Base-by-base conservation (phyloP, 2,329 filamentous ascomycete genomes). In the Botryotinia convoluta region DNA sequence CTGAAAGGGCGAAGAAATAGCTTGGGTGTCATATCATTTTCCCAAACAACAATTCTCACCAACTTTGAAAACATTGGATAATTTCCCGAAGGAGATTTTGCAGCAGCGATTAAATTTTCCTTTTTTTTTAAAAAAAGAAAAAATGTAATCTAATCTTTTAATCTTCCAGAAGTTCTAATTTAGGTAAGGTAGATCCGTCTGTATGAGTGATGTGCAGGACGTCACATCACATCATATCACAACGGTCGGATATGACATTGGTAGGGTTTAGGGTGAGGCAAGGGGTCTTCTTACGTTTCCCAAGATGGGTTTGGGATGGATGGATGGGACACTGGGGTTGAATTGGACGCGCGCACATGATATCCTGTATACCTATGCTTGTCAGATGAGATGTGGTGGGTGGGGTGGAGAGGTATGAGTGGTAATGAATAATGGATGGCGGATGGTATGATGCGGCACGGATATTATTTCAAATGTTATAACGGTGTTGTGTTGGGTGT, bases 201-300 rank as follows among this genome's bases (percentile, higher is more conserved):
- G 26, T 51, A 32, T 51, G 45, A 67, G 63, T 51, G 63, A 67
- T 67, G 32, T 51, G 45, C 63, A 67, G 32, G 26, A 51, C 32
- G 32, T 67, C 45, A 51, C 63, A 51, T 65, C 44, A 35, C 42
- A 51, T 51, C 44, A 37, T 48, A 32, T 35, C 42, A 48, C 62
- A 67, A 67, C 63, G 44, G 63, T 51, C 44, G 63, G 63, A 67
- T 14, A 51, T 67, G 44, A n/a, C 44, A 67, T 67, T 67, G 63
- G 63, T 65, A 65, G 22, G 63, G 63, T 65, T 65, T 51, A 65
- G 63, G 63, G 44, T 16, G 63, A 35, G 44, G 8, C 7, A n/a
- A 26, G 44, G 44, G 44, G 32, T 57, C 51, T 29, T 29, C 16
- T 29, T 18, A 18, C n/a, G 18, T 57, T 29, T 57, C n/a, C n/a